Percentiles rank a stretch among this genome's conserved stretches.
Conservation (phyloP, 2,329 filamentous ascomycete genomes). For the Grosmannia penicillata region DNA sequence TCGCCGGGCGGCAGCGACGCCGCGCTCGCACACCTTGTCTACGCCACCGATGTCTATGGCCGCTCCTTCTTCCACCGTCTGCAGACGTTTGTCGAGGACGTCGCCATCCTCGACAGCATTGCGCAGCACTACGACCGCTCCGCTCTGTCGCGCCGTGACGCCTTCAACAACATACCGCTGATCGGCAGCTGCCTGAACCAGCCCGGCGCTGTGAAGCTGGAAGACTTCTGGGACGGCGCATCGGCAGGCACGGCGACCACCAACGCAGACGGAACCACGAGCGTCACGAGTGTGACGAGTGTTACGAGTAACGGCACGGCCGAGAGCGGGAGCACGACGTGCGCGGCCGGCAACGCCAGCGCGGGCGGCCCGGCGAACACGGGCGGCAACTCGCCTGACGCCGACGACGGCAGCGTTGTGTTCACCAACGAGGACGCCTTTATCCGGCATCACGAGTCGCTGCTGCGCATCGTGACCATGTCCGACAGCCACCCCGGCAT, state of each 20-base stretch:
- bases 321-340: too few species aligned
- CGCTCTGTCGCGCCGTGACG: conserved; percentile 28
- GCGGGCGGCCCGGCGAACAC: too few species aligned
- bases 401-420: conserved; percentile 1
- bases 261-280: too few species aligned
- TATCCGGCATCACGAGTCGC: conserved; percentile 18
- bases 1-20: not conserved
- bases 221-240: too few species aligned
- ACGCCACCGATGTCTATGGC: conserved; percentile 31
- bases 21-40: conserved; percentile 15
- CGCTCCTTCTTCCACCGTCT: conserved; percentile 37
- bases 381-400: not conserved
- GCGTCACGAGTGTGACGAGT: too few species aligned
- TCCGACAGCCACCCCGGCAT: conserved; percentile 17
- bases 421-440: conserved; percentile 13
- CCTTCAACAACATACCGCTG: conserved; percentile 25
- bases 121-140: conserved; percentile 19
- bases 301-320: too few species aligned
- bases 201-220: not conserved
- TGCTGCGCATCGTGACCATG: conserved; percentile 22
- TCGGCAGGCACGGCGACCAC: too few species aligned
- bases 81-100: conserved; percentile 14
- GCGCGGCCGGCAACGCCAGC: too few species aligned
- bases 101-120: conserved; percentile 17
- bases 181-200: not conserved